A percentile compares a stretch with the other conserved stretches of the same genome.
Evolutionary conservation across 2,329 filamentous ascomycete species (phyloP).

Genomic region (Aspergillus pseudonomiae): DNA sequence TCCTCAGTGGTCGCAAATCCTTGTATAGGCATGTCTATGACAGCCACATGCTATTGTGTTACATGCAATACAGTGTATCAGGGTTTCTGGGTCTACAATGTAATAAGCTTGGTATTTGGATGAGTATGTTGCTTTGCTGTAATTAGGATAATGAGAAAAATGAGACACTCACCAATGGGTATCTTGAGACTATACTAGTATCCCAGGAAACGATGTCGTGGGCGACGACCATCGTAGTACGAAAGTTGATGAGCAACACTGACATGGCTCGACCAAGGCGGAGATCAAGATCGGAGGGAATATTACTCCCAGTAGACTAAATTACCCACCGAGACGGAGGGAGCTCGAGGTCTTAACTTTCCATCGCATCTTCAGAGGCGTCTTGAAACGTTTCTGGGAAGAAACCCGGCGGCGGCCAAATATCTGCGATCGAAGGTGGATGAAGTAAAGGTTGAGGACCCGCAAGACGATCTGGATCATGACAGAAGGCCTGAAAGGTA

Average conservation of each 20-base stretch:
- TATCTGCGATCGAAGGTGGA: slow-evolving; percentile 45
- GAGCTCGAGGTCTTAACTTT: slow-evolving; percentile 15
- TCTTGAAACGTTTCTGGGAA: slow-evolving; percentile 45
- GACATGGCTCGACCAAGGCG: not conserved
- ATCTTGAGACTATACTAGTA: not conserved
- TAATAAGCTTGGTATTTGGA: not conserved
- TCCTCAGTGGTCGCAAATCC: not conserved
- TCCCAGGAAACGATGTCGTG: not conserved
- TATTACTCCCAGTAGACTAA: not conserved
- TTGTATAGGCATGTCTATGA: not conserved
- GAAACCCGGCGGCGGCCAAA: slow-evolving; percentile 47
- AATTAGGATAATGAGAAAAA: not conserved
- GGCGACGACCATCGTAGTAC: not conserved
- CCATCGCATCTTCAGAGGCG: slow-evolving; percentile 23
- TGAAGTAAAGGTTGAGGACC: slow-evolving; percentile 40
- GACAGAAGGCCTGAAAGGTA: slow-evolving; percentile 49
- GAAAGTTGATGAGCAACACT: not conserved
- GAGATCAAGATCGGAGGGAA: not conserved
- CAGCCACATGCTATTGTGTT: not conserved
- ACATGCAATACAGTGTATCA: not conserved
- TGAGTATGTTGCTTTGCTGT: not conserved
- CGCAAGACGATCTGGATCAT: slow-evolving; percentile 47
- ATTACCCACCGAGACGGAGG: not conserved
- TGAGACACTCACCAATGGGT: not conserved
- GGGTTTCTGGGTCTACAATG: not conserved